Percentiles rank a stretch among this genome's conserved stretches.
These are phyloP conservation scores for Magnusiomyces ingens DNA, from an alignment of 1,139 yeast species.

Conservation along the genomic window DNA sequence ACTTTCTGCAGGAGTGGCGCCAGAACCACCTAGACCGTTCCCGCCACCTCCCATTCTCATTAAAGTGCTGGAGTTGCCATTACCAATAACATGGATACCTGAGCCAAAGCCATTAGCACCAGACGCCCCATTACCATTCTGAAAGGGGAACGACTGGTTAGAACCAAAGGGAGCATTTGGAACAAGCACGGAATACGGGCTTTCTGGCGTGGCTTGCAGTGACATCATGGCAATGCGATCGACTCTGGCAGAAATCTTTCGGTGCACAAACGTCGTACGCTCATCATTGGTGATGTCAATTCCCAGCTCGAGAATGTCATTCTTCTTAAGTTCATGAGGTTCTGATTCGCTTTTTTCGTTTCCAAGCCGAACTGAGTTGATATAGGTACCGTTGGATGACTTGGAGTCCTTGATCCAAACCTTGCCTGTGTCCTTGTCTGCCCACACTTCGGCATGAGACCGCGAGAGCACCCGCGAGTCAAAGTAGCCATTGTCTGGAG, in stretches of 20 bases:
- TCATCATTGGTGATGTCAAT: slow-evolving; percentile 75
- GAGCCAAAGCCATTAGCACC: background rate
- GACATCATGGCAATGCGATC: slow-evolving; percentile 64
- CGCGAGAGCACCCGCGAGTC: slow-evolving; percentile 90
- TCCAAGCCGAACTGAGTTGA: slow-evolving; percentile 66
- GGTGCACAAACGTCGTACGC: slow-evolving; percentile 52
- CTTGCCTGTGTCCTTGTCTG: slow-evolving; percentile 59
- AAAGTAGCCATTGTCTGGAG: slow-evolving; percentile 81
- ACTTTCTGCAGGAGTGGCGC: slow-evolving; percentile 22
- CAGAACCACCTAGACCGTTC: background rate
- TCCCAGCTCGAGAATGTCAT: slow-evolving; percentile 82
- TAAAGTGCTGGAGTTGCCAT: background rate
- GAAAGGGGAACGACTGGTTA: background rate
- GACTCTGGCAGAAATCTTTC: slow-evolving; percentile 74
- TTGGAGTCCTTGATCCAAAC: slow-evolving; percentile 79
- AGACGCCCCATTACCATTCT: background rate
- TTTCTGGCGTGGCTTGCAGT: slow-evolving; percentile 20
- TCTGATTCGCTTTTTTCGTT: slow-evolving; percentile 47
- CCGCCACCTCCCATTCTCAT: background rate
- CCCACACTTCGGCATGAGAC: slow-evolving; percentile 86
- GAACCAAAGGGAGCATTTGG: slow-evolving; percentile 3
- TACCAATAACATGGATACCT: background rate
- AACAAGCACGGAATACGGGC: background rate
- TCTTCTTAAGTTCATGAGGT: slow-evolving; percentile 57
- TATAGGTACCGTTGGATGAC: slow-evolving; percentile 90